Conservation (phyloP, 2,329 filamentous ascomycete genomes). For the Penicillium frequentans region DNA sequence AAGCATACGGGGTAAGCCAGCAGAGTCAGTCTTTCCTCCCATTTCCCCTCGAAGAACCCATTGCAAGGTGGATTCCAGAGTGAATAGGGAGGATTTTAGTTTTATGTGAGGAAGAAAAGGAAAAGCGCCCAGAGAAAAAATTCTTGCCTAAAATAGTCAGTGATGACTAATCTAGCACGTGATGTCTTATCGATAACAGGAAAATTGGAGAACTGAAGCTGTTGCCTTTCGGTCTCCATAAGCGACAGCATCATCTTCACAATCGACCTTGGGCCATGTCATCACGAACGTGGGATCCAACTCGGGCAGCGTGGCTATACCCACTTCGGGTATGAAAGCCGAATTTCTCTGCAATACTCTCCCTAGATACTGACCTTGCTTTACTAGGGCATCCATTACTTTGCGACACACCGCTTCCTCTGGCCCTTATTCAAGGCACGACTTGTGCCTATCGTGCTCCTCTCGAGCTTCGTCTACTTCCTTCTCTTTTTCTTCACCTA, state of each 20-base stretch:
- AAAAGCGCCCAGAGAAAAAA: constrained; percentile 20
- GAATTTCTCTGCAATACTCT: neutral
- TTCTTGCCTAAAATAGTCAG: constrained; percentile 21
- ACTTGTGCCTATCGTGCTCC: constrained; percentile 75
- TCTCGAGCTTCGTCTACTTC: constrained; percentile 80
- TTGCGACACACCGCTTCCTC: constrained; percentile 71
- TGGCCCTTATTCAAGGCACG: constrained; percentile 78
- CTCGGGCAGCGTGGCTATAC: constrained; percentile 48
- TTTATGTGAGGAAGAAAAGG: constrained; percentile 37
- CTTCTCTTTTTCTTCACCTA: constrained; percentile 87
- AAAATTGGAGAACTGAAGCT: neutral
- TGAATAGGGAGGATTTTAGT: constrained; percentile 51
- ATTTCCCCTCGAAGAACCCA: constrained; percentile 50
- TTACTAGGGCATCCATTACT: constrained; percentile 74
- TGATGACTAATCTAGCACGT: constrained; percentile 17
- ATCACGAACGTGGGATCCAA: constrained; percentile 18
- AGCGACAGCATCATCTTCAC: neutral
- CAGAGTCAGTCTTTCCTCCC: constrained; percentile 44
- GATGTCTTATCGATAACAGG: constrained; percentile 36
- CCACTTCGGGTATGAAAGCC: constrained; percentile 44
- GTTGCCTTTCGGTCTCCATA: constrained; percentile 4
- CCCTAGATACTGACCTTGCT: constrained; percentile 3
- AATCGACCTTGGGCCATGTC: neutral
- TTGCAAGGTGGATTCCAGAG: constrained; percentile 42
- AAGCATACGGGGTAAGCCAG: constrained; percentile 49